These are phyloP conservation scores for Penicillium sp. DNA, from an alignment of 2,329 filamentous ascomycete genomes.

Conservation along the genomic window DNA sequence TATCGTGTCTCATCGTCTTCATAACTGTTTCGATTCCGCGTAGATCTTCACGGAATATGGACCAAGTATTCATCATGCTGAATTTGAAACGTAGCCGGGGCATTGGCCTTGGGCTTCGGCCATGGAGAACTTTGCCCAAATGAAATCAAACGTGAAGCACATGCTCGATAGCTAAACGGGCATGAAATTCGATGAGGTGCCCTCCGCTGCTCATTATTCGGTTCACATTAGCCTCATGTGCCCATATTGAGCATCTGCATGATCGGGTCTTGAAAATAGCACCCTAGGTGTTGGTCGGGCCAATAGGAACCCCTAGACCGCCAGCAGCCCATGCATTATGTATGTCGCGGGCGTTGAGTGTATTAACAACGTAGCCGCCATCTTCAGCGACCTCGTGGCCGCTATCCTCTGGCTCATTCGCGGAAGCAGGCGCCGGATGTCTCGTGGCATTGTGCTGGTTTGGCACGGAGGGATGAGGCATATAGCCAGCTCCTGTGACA, in stretches of 20 bases:
- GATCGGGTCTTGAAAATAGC: neutral
- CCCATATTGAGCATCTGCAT: too few relatives aligned
- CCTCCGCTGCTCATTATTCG: neutral
- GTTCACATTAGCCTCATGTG: neutral
- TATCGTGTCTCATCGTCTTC: slow-evolving; percentile 16
- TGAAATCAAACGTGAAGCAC: neutral
- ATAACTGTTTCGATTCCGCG: neutral
- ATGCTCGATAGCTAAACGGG: neutral
- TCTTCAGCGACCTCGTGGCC: slow-evolving; percentile 19
- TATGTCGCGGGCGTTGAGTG: slow-evolving; percentile 26
- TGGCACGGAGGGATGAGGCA: slow-evolving; percentile 25
- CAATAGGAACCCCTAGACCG: slow-evolving; percentile 30
- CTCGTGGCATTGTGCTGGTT: slow-evolving; percentile 19
- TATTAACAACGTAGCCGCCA: slow-evolving; percentile 24
- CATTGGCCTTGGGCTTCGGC: neutral
- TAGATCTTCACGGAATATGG: neutral
- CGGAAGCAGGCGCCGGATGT: slow-evolving; percentile 17
- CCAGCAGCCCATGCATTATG: slow-evolving; percentile 29
- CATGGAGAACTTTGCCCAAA: neutral
- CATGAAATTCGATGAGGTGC: neutral
- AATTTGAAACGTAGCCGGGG: neutral
- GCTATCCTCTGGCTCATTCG: slow-evolving; percentile 18
- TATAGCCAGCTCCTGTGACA: slow-evolving; percentile 30
- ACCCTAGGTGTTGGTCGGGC: slow-evolving; percentile 18
- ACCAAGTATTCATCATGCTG: neutral